These are phyloP conservation scores for Phylloporus sp. DNA, from an alignment of 768 basidiomycete species.

Conservation along the genomic window DNA sequence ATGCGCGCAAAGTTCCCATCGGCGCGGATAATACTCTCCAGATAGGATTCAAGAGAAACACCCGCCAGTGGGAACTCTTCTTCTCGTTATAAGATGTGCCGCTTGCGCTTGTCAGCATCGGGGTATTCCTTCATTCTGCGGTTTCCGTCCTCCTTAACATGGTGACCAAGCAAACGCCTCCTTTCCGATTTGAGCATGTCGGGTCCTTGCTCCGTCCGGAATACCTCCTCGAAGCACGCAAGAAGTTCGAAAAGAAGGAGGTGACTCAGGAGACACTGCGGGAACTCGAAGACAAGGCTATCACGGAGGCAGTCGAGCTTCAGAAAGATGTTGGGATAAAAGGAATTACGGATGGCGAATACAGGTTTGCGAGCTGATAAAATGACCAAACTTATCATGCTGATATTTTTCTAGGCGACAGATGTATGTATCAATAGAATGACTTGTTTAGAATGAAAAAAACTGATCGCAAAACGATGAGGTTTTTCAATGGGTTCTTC, in stretches of 20 bases:
- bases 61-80: too few species aligned
- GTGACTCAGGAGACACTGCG: slow-evolving; percentile 32
- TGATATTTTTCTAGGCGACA: slow-evolving; percentile 20
- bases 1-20: too few species aligned
- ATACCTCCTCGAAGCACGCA: slow-evolving; percentile 36
- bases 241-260: slow-evolving; percentile 32
- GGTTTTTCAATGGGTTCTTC: slow-evolving; percentile 29
- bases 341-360: slow-evolving; percentile 42
- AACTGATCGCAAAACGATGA: slow-evolving; percentile 1
- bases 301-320: slow-evolving; percentile 33
- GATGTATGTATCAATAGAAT: slow-evolving; percentile 13
- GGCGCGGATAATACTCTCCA: too few species aligned
- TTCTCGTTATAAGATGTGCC: neutral
- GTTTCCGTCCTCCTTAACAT: slow-evolving; percentile 5
- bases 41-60: too few species aligned
- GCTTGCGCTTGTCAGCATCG: neutral
- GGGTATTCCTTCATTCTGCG: neutral
- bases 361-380: slow-evolving; percentile 26
- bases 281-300: slow-evolving; percentile 36
- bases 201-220: slow-evolving; percentile 44
- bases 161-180: slow-evolving; percentile 30
- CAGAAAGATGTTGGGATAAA: slow-evolving; percentile 41
- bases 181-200: slow-evolving; percentile 44
- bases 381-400: neutral
- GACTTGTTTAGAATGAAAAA: neutral